phyloP scores from a whole-genome alignment of 805 yeast genomes.

The Lipomyces lipofer region DNA sequence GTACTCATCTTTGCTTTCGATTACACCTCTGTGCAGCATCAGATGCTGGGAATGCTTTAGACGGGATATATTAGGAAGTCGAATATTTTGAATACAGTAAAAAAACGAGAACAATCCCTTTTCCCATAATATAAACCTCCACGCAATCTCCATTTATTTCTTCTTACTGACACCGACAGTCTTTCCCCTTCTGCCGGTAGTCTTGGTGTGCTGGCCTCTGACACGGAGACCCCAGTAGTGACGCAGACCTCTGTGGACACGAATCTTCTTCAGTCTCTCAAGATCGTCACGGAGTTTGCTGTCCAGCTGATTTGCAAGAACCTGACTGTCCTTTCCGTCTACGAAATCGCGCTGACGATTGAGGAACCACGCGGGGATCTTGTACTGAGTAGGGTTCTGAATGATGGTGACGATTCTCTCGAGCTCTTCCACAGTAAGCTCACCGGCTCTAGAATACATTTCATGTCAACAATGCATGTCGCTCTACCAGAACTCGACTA shows the following conservation, averaged over 20 bases:
- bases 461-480: not conserved
- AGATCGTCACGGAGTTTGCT: constrained; percentile 99
- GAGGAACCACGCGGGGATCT: constrained; percentile 99
- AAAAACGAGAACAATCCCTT: constrained; percentile 10
- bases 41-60: no score
- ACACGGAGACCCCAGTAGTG: constrained; percentile 99
- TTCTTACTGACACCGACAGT: constrained; percentile 50
- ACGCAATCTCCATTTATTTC: constrained; percentile 36
- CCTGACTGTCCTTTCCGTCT: constrained; percentile 99
- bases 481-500: not conserved
- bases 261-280: constrained; percentile 99
- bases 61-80: not conserved
- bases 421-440: constrained; percentile 99
- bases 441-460: constrained; percentile 74
- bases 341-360: constrained; percentile 98
- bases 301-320: constrained; percentile 98
- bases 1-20: no score
- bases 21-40: no score
- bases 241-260: constrained; percentile 99
- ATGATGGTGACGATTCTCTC: constrained; percentile 99
- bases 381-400: constrained; percentile 99
- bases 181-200: constrained; percentile 96
- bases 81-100: not conserved
- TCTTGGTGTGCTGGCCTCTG: constrained; percentile 99
- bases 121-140: constrained; percentile 18